phyloP scores from a whole-genome alignment of 371 early-diverging fungal species.

The Syncephalis fuscata region DNA sequence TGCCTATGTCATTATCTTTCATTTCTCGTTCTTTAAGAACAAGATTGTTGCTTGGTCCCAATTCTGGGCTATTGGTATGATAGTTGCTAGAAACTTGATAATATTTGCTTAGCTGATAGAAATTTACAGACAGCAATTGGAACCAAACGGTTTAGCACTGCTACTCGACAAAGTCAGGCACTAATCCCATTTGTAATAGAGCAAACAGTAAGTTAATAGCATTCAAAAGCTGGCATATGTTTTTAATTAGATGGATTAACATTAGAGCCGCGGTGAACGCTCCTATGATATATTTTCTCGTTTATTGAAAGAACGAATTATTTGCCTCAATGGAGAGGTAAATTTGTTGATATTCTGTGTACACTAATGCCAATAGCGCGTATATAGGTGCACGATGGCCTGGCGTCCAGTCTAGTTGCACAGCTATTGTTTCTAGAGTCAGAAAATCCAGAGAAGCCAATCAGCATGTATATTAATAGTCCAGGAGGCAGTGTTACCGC shows the following conservation, averaged over 20 bases:
- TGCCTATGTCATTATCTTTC: too few species aligned
- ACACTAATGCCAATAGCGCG: neutral
- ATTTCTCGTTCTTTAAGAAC: too few species aligned
- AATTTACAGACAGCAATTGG: too few species aligned
- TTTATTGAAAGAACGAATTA: constrained; percentile 87
- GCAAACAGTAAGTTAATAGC: constrained; percentile 35
- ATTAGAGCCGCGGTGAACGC: constrained; percentile 54
- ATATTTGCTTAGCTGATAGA: too few species aligned
- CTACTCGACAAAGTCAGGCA: too few species aligned
- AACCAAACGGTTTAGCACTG: too few species aligned
- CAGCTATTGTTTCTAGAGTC: constrained; percentile 91
- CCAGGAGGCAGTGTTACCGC: constrained; percentile 94
- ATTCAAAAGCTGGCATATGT: neutral
- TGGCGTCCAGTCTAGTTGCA: constrained; percentile 78
- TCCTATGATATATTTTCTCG: constrained; percentile 94
- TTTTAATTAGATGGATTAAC: neutral
- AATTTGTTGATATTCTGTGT: neutral
- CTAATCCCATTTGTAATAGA: constrained; percentile 52
- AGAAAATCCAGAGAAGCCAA: constrained; percentile 84
- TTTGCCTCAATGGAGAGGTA: constrained; percentile 84
- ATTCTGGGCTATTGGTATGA: too few species aligned
- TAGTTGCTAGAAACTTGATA: too few species aligned
- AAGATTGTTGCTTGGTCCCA: too few species aligned
- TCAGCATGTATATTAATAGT: constrained; percentile 88
- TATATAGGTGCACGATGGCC: constrained; percentile 54